phyloP scores from a whole-genome alignment of 2,329 filamentous ascomycete genomes.

The Venturia effusa region DNA sequence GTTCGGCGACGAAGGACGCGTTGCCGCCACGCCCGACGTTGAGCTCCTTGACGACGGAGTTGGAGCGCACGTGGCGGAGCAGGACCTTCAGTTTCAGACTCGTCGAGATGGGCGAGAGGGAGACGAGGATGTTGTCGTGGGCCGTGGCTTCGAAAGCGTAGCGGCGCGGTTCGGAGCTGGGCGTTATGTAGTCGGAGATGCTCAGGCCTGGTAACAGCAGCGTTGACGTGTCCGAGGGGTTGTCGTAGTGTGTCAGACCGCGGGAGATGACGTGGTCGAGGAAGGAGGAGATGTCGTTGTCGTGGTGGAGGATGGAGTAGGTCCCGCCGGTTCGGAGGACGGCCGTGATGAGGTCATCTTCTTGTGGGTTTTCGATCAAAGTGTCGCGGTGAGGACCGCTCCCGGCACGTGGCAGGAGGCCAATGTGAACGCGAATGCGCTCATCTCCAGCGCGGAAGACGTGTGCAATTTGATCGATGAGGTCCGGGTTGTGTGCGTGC shows the following conservation, averaged over 20 bases:
- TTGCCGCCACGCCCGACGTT: conserved; percentile 16
- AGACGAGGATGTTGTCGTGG: conserved; percentile 14
- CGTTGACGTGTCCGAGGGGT: conserved; percentile 18
- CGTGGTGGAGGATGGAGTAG: conserved; percentile 16
- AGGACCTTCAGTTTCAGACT: conserved; percentile 14
- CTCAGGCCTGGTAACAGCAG: conserved; percentile 16
- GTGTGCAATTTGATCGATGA: conserved; percentile 16
- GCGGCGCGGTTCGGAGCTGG: conserved; percentile 15
- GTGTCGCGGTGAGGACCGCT: not conserved
- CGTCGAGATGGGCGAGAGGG: conserved; percentile 16
- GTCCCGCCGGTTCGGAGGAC: conserved; percentile 18
- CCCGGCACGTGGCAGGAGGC: conserved; percentile 14
- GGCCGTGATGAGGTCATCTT: conserved; percentile 17
- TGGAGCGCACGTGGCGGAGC: conserved; percentile 16
- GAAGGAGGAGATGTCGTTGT: conserved; percentile 14
- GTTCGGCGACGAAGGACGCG: conserved; percentile 15
- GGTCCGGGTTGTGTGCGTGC: conserved; percentile 13
- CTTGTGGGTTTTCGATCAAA: conserved; percentile 9
- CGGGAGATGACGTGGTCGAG: conserved; percentile 17
- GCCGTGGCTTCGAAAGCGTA: conserved; percentile 17
- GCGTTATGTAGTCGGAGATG: conserved; percentile 16
- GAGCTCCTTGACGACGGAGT: conserved; percentile 15
- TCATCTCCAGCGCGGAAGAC: conserved; percentile 17
- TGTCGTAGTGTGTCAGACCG: conserved; percentile 18
- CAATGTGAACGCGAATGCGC: conserved; percentile 17